A percentile compares a stretch with the other conserved stretches of the same genome.
Evolutionary conservation across 176 grass and related monocot species (phyloP).

Genomic region (Rhynchospora tenuis): DNA sequence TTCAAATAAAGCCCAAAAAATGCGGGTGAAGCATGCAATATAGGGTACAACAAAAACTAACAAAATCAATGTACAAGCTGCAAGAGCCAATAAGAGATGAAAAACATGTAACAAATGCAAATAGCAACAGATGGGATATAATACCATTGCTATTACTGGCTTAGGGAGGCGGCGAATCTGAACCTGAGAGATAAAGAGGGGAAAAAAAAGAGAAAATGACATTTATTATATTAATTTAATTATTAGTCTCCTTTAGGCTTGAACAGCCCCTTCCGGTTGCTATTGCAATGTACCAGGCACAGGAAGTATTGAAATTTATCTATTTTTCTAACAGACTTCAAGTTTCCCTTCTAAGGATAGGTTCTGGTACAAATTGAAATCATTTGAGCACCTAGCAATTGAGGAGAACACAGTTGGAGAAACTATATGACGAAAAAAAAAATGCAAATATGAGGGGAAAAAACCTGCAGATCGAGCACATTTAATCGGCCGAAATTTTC

Average conservation of each 20-base stretch:
- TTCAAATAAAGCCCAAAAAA: neutral
- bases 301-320: neutral
- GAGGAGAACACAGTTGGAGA: neutral
- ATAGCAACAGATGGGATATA: neutral
- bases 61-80: neutral
- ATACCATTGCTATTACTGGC: constrained; percentile 88
- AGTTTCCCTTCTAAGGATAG: neutral
- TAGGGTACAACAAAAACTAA: neutral
- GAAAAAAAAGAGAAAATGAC: neutral
- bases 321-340: neutral
- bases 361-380: neutral
- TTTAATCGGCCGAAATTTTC: constrained; percentile 90
- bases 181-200: constrained; percentile 36
- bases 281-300: neutral
- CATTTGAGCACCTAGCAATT: neutral
- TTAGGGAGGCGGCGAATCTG: constrained; percentile 89
- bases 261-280: neutral
- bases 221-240: neutral
- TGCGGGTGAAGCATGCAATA: neutral
- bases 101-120: neutral
- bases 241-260: neutral
- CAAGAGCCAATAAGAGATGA: neutral
- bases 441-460: neutral
- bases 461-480: constrained; percentile 90
- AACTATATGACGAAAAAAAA: neutral